Conservation (phyloP, 2,329 filamentous ascomycete genomes). For the Exophiala spinifera region DNA sequence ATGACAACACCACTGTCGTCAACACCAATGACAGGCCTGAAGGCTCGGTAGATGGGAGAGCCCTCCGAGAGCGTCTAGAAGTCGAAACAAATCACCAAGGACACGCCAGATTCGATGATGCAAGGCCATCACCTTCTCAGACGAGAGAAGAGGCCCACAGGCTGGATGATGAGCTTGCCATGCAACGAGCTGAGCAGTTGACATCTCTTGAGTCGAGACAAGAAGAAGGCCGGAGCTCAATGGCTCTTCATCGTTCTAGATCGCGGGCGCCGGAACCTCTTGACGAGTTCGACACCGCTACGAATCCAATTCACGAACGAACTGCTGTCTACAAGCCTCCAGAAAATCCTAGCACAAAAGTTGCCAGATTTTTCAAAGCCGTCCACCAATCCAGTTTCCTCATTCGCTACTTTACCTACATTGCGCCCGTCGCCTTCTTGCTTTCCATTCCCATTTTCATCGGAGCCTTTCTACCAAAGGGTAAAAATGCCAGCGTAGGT, state of each 20-base stretch:
- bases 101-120: conserved; percentile 30
- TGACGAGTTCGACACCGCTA: conserved; percentile 66
- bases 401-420: conserved; percentile 69
- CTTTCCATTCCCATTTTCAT: conserved; percentile 67
- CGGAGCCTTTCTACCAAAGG: conserved; percentile 54
- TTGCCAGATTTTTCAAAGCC: conserved; percentile 64
- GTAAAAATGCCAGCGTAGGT: conserved; percentile 61
- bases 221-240: conserved; percentile 31
- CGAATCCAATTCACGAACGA: conserved; percentile 67
- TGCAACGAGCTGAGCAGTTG: conserved; percentile 63
- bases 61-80: conserved; percentile 38
- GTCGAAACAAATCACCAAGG: conserved; percentile 47
- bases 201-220: conserved; percentile 42
- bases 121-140: conserved; percentile 51
- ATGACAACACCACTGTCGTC: too few relatives aligned
- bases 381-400: conserved; percentile 64
- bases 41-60: neutral
- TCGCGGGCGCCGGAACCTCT: conserved; percentile 56
- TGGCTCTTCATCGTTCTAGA: conserved; percentile 52
- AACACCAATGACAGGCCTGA: too few relatives aligned
- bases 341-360: conserved; percentile 58
- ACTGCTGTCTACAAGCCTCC: conserved; percentile 63
- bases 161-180: conserved; percentile 63
- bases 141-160: conserved; percentile 59
- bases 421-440: conserved; percentile 61